A percentile compares a stretch with the other conserved stretches of the same genome.
phyloP scores from a whole-genome alignment of 108 stramenopile genomes.

The Pseudonitzschia multiseries region DNA sequence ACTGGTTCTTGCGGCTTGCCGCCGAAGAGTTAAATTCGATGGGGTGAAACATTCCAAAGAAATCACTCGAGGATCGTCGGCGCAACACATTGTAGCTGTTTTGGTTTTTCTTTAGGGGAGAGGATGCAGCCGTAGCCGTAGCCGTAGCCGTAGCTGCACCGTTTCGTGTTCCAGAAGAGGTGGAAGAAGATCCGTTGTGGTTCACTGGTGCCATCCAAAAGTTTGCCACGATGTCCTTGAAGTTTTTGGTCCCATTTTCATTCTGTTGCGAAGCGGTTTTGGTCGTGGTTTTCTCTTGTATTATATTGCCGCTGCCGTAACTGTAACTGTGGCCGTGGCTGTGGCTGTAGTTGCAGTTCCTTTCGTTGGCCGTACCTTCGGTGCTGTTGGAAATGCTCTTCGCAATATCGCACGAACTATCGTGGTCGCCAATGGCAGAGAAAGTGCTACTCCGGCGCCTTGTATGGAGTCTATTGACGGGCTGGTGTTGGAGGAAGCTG shows the following conservation, averaged over 20 bases:
- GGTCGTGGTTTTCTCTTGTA: neutral
- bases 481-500: neutral
- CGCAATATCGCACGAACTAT: neutral
- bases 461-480: neutral
- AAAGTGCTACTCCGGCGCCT: neutral
- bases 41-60: conserved; percentile 9
- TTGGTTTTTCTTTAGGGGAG: neutral
- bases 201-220: neutral
- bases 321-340: no score
- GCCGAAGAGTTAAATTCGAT: neutral
- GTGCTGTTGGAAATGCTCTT: neutral
- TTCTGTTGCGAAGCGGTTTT: neutral
- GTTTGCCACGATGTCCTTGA: neutral
- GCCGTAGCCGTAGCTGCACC: no score
- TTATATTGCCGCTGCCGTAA: neutral
- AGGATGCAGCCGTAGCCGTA: no score
- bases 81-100: neutral
- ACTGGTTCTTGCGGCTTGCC: neutral
- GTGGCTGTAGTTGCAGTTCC: neutral
- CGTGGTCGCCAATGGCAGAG: no score
- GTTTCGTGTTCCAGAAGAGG: neutral
- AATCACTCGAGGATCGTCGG: neutral
- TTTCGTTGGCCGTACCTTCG: neutral
- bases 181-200: neutral
- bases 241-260: neutral